Base-by-base conservation (phyloP, 257 asterid species). In the Penstemon eatonii region DNA sequence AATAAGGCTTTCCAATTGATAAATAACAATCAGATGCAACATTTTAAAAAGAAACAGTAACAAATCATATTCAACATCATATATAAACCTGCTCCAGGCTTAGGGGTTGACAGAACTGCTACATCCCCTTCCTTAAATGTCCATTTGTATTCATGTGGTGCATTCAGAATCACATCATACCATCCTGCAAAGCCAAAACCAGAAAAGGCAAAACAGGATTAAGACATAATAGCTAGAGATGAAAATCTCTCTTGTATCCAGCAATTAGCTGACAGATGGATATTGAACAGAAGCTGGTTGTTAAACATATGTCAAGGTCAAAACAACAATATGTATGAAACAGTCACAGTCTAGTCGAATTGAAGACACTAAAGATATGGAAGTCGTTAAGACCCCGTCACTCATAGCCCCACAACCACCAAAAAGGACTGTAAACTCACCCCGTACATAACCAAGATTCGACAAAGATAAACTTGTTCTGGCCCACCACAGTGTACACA, bases 91-190 rank as follows among this genome's bases (percentile, higher is more conserved):
- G 96, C 75, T 75, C 93, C 97, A 69, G 99, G 99, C 74, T 74
- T 86, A 19, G 96, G 90, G 60, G 97, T 79, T 64, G 99, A 94
- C 63, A 94, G 90, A 80, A 94, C 97, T 52, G 99, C 99, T 59
- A 94, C 99, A 65, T 94, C 99, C 45, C 99, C 99, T 73, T 94
- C 99, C 79, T 94, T 94, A 78, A 94, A 94, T 42, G 87, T 76
- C 99, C 96, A 94, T 75, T 87, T 91, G 83, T 79, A 58, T 71
- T 91, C 96, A 61, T 80, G 79, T 18, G 86, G 85, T 40, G 97
- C 96, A 73, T 70, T 59, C 52, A 94, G 77, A 74, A 89, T 83
- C 74, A 88, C 99, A 82, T 94, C 99, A 78, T 80, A 93, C 99
- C 97, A 90, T 76, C 99, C 97, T 90, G 86, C 68, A 59, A 65